A percentile compares a stretch with the other conserved stretches of the same genome.
phyloP scores from a whole-genome alignment of 2,329 filamentous ascomycete species.

The Dothistroma pini region DNA sequence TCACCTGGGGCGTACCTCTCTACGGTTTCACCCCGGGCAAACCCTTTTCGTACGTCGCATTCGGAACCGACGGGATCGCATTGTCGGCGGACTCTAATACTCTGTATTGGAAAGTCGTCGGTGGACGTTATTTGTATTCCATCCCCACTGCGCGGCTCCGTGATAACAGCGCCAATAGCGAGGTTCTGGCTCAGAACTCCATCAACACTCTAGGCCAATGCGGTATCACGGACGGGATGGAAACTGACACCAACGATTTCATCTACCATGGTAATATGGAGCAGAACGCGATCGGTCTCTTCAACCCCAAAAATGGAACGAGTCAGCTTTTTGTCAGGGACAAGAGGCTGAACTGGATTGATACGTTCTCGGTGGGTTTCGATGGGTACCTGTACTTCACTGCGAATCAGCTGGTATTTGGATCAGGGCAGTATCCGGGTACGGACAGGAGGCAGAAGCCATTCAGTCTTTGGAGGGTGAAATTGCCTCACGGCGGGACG shows the following conservation, averaged over 20 bases:
- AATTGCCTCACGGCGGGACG: constrained; percentile 42
- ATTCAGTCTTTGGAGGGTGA: constrained; percentile 42
- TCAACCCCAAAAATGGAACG: constrained; percentile 45
- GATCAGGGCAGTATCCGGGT: constrained; percentile 38
- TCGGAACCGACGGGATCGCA: constrained; percentile 52
- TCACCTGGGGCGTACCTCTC: constrained; percentile 47
- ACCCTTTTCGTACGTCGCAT: constrained; percentile 39
- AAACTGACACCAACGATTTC: constrained; percentile 49
- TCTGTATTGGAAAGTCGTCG: constrained; percentile 47
- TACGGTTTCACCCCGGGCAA: constrained; percentile 41
- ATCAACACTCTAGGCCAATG: constrained; percentile 46
- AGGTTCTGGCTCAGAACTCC: constrained; percentile 44
- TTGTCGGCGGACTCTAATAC: constrained; percentile 48
- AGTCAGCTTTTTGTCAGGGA: constrained; percentile 45
- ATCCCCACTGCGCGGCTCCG: constrained; percentile 45
- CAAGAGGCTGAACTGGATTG: constrained; percentile 48
- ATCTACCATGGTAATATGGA: constrained; percentile 52
- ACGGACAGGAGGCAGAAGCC: constrained; percentile 43
- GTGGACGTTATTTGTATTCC: constrained; percentile 44
- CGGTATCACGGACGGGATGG: constrained; percentile 51
- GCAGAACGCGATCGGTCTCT: constrained; percentile 47
- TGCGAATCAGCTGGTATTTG: constrained; percentile 47
- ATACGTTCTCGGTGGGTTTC: constrained; percentile 40
- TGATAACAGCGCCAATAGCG: constrained; percentile 37
- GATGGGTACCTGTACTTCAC: constrained; percentile 55